Evolutionary conservation across 2,329 filamentous ascomycete genomes (phyloP).

Genomic region (Fusarium pseudocircinatum): DNA sequence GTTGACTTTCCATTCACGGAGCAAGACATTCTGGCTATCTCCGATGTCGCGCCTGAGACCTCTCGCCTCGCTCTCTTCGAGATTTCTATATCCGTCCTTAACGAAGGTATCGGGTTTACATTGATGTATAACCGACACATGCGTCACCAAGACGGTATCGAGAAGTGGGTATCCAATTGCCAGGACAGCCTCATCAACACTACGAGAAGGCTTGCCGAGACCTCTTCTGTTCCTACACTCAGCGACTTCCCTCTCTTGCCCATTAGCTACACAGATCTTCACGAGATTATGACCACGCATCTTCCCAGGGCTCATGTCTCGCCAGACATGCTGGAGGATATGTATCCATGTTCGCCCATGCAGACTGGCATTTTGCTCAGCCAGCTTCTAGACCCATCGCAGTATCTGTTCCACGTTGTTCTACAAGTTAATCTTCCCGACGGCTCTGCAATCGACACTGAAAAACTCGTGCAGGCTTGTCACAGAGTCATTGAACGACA

Average conservation of each 20-base stretch:
- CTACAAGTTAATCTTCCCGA: conserved; percentile 4
- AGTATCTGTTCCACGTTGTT: conserved; percentile 33
- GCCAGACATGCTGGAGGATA: conserved; percentile 43
- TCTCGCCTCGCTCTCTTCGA: conserved; percentile 34
- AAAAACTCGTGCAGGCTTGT: conserved; percentile 20
- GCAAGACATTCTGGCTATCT: background rate
- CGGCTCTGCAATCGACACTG: background rate
- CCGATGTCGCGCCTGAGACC: conserved; percentile 17
- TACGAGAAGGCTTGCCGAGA: conserved; percentile 12
- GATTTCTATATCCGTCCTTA: conserved; percentile 18
- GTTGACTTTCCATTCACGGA: background rate
- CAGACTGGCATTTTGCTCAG: conserved; percentile 52
- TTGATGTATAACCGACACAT: conserved; percentile 29
- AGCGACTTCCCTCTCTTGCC: conserved; percentile 49
- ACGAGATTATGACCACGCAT: conserved; percentile 32
- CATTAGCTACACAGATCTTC: conserved; percentile 43
- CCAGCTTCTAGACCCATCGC: conserved; percentile 36
- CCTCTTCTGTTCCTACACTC: conserved; percentile 39
- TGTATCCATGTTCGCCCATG: conserved; percentile 52
- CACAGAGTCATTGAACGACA: conserved; percentile 42
- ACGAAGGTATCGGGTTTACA: background rate
- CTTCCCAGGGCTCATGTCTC: conserved; percentile 32
- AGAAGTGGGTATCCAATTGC: conserved; percentile 23
- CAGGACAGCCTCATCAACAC: conserved; percentile 4
- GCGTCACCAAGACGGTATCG: conserved; percentile 21